Conservation (phyloP, 1,284 basidiomycete genomes). For the Cystobasidium pallidum region DNA sequence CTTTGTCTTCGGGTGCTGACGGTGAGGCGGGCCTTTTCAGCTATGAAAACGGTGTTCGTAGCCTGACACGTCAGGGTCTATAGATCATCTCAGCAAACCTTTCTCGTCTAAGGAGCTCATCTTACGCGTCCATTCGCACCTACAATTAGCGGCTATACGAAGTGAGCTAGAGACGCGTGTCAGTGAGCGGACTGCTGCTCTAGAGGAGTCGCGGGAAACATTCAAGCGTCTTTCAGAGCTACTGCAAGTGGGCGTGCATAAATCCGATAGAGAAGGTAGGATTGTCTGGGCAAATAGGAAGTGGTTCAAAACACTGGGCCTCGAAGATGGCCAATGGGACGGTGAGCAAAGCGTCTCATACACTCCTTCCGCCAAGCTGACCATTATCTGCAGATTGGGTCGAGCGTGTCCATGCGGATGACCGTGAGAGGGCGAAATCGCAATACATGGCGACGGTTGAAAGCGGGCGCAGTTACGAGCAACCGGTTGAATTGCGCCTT, state of each 20-base stretch:
- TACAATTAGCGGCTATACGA: slow-evolving; percentile 53
- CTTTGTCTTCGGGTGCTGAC: slow-evolving; percentile 52
- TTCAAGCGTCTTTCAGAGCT: slow-evolving; percentile 52
- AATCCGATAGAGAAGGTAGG: slow-evolving; percentile 45
- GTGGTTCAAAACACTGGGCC: slow-evolving; percentile 29
- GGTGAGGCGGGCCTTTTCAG: slow-evolving; percentile 43
- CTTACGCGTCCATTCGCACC: slow-evolving; percentile 51
- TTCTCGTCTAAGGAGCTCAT: slow-evolving; percentile 54
- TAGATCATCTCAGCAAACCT: slow-evolving; percentile 49
- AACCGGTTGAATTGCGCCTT: slow-evolving; percentile 43
- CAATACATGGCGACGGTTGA: slow-evolving; percentile 42
- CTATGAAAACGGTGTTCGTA: background rate
- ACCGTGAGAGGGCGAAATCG: slow-evolving; percentile 20
- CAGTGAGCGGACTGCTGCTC: slow-evolving; percentile 50
- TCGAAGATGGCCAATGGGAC: slow-evolving; percentile 33
- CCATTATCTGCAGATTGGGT: slow-evolving; percentile 11
- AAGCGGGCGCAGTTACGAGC: slow-evolving; percentile 44
- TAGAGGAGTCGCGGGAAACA: slow-evolving; percentile 51
- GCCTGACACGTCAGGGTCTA: background rate
- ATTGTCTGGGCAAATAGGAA: slow-evolving; percentile 46
- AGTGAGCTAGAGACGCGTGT: slow-evolving; percentile 52
- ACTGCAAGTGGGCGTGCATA: slow-evolving; percentile 52
- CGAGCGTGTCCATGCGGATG: slow-evolving; percentile 26
- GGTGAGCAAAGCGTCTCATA: background rate
- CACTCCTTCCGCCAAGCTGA: background rate